Base-by-base conservation (phyloP, 2,329 filamentous ascomycete genomes). In the Ascochyta lentis region DNA sequence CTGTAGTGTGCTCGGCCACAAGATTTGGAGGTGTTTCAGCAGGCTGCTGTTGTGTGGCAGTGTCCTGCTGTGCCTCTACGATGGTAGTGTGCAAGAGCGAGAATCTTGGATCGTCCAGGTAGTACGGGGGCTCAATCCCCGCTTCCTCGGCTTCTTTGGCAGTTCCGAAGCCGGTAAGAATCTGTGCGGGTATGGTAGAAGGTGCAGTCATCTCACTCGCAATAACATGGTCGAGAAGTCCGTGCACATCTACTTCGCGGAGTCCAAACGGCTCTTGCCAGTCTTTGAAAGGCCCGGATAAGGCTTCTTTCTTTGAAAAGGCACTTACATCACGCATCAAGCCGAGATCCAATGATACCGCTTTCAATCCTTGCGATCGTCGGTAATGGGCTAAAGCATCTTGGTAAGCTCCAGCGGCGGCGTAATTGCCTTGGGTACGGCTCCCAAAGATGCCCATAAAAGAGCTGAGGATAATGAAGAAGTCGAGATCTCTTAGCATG, bases 331-430 rank as follows among this genome's bases (percentile, higher is more conserved):
- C 24, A 6, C 24, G 24, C 24, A 26, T 26, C 8, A 26, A 8
- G 8, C 24, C 24, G 24, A 26, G 24, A 8, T 26, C 24, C 8
- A 26, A 26, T 26, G 24, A 26, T 26, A 26, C 24, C 8, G 24
- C 24, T 26, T 26, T 26, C 8, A 26, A 4, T 26, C 24, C 24
- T 26, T 26, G 4, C 24, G 24, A 16, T 24, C 33, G 40, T 16
- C 56, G 47, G 35, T 56, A 56, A 22, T 44, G 38, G 0, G 75
- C 77, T 0, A 83, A 60, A 1, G 60, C 59, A n/a, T 60, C 63
- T 71, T 82, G 77, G 68, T 73, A 83, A 5, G 61, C 59, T 38
- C 63, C 65, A 3, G 61, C 54, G 2, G 49, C 53, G 6, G 37
- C 29, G 50, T 66, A 66, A 19, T 50, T 57, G 26, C 52, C 24